Evolutionary conservation across 2,329 filamentous ascomycete species (phyloP).

Genomic region (Pseudogymnoascus destructans): DNA sequence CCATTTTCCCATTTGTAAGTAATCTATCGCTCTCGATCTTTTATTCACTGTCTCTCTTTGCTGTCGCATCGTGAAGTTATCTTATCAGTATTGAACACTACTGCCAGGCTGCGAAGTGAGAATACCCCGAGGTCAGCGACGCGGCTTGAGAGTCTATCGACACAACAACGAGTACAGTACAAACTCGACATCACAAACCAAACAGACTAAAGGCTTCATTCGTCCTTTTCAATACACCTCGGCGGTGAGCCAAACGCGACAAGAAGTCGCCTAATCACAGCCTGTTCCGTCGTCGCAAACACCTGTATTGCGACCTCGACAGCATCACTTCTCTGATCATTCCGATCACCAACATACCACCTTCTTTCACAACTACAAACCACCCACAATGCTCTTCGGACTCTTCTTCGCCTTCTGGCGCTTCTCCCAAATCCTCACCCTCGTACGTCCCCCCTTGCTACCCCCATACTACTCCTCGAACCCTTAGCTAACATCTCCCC

Average conservation of each 20-base stretch:
- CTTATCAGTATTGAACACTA: not conserved
- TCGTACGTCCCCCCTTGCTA: conserved; percentile 34
- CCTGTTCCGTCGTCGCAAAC: not conserved
- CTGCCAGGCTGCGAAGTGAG: not conserved
- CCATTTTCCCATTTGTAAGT: not conserved
- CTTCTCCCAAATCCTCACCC: conserved; percentile 46
- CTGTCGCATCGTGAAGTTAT: not conserved
- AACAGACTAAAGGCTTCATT: not conserved
- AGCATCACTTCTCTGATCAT: not conserved
- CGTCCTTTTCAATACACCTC: not conserved
- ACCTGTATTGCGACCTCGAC: not conserved
- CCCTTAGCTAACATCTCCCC: conserved; percentile 10
- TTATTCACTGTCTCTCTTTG: not conserved
- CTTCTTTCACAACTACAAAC: not conserved
- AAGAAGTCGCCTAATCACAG: not conserved
- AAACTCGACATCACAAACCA: not conserved
- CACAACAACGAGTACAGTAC: not conserved
- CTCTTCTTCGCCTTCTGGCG: conserved; percentile 51
- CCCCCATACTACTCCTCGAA: not conserved
- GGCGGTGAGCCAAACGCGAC: not conserved
- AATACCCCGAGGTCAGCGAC: not conserved
- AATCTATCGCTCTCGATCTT: not conserved
- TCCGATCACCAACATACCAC: conserved; percentile 1
- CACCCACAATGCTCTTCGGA: conserved; percentile 40
- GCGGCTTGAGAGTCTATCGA: not conserved